Evolutionary conservation across 2,329 filamentous ascomycete genomes (phyloP).

Genomic region (Stagonosporopsis chrysanthemi): DNA sequence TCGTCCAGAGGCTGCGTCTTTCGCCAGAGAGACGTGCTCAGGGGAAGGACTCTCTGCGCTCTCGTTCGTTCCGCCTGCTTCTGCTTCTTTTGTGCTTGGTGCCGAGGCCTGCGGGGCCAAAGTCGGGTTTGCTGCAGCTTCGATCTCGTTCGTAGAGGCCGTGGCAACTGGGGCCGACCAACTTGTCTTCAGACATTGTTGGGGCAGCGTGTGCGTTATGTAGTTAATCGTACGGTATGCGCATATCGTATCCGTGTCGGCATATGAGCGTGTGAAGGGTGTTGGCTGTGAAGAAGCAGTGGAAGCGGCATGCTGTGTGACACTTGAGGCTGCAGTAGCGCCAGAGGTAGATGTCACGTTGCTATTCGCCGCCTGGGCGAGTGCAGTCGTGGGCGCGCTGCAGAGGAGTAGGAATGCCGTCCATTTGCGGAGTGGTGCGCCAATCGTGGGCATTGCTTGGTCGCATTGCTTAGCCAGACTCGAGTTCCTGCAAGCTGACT

Average conservation of each 20-base stretch:
- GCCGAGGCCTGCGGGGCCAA: constrained; percentile 19
- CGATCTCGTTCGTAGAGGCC: constrained; percentile 22
- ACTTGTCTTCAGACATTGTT: constrained; percentile 75
- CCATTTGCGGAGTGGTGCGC: constrained; percentile 49
- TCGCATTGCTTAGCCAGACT: constrained; percentile 47
- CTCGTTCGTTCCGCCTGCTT: constrained; percentile 15
- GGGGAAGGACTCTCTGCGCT: constrained; percentile 9
- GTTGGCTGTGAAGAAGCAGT: constrained; percentile 21
- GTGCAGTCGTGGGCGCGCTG: constrained; percentile 38
- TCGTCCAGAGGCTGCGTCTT: constrained; percentile 16
- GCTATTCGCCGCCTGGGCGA: constrained; percentile 45
- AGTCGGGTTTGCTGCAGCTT: constrained; percentile 19
- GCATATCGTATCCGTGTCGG: constrained; percentile 53
- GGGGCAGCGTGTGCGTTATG: constrained; percentile 78
- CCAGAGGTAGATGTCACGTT: constrained; percentile 29
- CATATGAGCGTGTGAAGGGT: constrained; percentile 26
- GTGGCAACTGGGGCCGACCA: constrained; percentile 52
- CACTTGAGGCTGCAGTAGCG: constrained; percentile 37
- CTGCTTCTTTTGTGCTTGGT: constrained; percentile 13
- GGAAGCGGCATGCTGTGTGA: constrained; percentile 27
- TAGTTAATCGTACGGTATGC: constrained; percentile 75
- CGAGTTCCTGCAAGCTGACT: constrained; percentile 29
- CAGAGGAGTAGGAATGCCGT: constrained; percentile 44
- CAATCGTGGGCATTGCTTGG: constrained; percentile 51
- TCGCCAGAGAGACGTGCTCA: constrained; percentile 9